These are phyloP conservation scores for Myxozyma neotropica DNA, from an alignment of 805 yeast species.

Conservation along the genomic window DNA sequence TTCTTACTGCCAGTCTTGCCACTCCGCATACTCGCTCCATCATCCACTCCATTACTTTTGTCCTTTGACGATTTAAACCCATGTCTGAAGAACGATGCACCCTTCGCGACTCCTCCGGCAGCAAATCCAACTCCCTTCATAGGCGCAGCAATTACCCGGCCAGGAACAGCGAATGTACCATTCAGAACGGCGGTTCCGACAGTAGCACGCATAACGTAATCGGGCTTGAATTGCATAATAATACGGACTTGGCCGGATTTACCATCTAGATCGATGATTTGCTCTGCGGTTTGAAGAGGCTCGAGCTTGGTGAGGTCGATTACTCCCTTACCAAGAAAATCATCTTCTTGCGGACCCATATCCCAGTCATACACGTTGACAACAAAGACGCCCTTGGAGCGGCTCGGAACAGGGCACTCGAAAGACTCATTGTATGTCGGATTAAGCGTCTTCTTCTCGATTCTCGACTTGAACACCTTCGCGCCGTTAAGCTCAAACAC, in stretches of 20 bases:
- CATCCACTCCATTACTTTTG: slow-evolving; percentile 20
- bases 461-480: slow-evolving; percentile 70
- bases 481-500: slow-evolving; percentile 68
- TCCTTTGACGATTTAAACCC: slow-evolving; percentile 15
- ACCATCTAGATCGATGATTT: slow-evolving; percentile 56
- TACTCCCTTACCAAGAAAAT: slow-evolving; percentile 67
- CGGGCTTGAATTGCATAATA: slow-evolving; percentile 67
- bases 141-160: slow-evolving; percentile 52
- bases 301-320: slow-evolving; percentile 63
- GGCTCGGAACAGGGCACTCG: slow-evolving; percentile 58
- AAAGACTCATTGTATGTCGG: slow-evolving; percentile 87
- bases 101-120: slow-evolving; percentile 47
- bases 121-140: slow-evolving; percentile 54
- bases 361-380: slow-evolving; percentile 87
- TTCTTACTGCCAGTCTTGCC: slow-evolving; percentile 7
- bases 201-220: slow-evolving; percentile 51
- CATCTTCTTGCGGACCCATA: slow-evolving; percentile 84
- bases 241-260: slow-evolving; percentile 65
- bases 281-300: slow-evolving; percentile 56
- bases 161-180: slow-evolving; percentile 39
- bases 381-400: slow-evolving; percentile 60
- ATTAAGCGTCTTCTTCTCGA: slow-evolving; percentile 79
- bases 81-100: slow-evolving; percentile 26
- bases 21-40: slow-evolving; percentile 18
- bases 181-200: slow-evolving; percentile 28